phyloP scores from a whole-genome alignment of 768 basidiomycete species.

The Leccinum barrowsii region DNA sequence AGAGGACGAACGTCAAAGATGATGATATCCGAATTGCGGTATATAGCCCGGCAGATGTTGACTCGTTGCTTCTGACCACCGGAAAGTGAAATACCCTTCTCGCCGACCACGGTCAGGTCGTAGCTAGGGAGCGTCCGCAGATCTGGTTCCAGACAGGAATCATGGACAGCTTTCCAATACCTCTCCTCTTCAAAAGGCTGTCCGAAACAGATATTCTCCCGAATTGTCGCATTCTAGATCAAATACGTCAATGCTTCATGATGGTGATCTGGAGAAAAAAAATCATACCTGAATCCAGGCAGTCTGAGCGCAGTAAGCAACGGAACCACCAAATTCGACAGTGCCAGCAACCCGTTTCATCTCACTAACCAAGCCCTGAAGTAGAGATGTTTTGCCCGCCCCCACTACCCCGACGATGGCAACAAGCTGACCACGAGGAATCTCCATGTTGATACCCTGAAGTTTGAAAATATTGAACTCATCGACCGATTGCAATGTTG shows the following conservation, averaged over 20 bases:
- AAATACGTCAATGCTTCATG: not conserved
- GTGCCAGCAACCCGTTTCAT: conserved; percentile 71
- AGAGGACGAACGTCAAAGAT: not conserved
- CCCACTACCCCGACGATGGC: conserved; percentile 82
- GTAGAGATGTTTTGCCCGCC: conserved; percentile 52
- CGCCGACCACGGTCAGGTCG: not conserved
- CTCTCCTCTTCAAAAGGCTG: conserved; percentile 73
- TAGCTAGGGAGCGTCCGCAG: conserved; percentile 45
- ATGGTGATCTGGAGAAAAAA: not conserved
- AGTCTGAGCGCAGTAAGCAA: conserved; percentile 81
- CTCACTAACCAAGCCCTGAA: conserved; percentile 78
- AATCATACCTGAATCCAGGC: conserved; percentile 80
- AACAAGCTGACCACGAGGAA: conserved; percentile 74
- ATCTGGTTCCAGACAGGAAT: conserved; percentile 79
- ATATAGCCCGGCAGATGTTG: conserved; percentile 4
- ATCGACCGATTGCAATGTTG: conserved; percentile 34
- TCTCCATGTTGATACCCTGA: conserved; percentile 55
- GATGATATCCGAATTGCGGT: not conserved
- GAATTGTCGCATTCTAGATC: conserved; percentile 70
- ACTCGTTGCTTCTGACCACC: conserved; percentile 52
- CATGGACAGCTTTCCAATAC: conserved; percentile 78
- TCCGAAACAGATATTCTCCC: conserved; percentile 90
- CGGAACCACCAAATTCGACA: conserved; percentile 69
- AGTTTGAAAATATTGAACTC: conserved; percentile 56
- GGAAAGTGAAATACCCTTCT: conserved; percentile 83